A percentile compares a stretch with the other conserved stretches of the same genome.
These are phyloP conservation scores for Xerocomus nothofagi DNA, from an alignment of 1,284 basidiomycete species.

Conservation along the genomic window DNA sequence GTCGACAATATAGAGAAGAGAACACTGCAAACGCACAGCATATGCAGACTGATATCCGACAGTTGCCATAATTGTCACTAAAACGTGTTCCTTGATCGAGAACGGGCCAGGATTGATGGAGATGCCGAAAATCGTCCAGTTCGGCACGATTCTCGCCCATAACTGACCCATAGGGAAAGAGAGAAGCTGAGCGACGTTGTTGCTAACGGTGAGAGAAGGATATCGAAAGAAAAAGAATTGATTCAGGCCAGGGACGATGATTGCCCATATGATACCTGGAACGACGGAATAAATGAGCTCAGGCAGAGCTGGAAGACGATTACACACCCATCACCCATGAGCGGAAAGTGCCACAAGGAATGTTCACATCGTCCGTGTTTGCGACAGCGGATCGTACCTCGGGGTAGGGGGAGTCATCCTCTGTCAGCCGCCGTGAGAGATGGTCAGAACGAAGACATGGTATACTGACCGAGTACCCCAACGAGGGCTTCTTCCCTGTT, in stretches of 20 bases:
- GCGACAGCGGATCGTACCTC: conserved; percentile 63
- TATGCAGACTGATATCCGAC: conserved; percentile 52
- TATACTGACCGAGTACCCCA: conserved; percentile 38
- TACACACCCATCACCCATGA: conserved; percentile 62
- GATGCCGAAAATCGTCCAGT: conserved; percentile 55
- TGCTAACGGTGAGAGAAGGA: conserved; percentile 51
- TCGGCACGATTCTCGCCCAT: conserved; percentile 57
- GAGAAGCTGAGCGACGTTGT: conserved; percentile 67
- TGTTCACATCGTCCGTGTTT: conserved; percentile 65
- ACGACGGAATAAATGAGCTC: background rate
- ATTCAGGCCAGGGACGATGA: conserved; percentile 60
- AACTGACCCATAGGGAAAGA: conserved; percentile 62
- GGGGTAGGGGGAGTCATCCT: conserved; percentile 58
- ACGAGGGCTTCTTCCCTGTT: conserved; percentile 47
- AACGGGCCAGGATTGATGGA: conserved; percentile 71
- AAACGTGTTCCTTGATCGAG: conserved; percentile 69
- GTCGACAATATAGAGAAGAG: background rate
- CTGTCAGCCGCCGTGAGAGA: conserved; percentile 22
- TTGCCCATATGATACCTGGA: conserved; percentile 49
- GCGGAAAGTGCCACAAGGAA: conserved; percentile 64
- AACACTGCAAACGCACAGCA: conserved; percentile 18
- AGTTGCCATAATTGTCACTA: conserved; percentile 76
- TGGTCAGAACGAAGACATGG: background rate
- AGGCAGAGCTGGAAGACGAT: background rate
- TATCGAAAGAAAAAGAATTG: conserved; percentile 71